Percentiles rank a stretch among this genome's conserved stretches.
phyloP scores from a whole-genome alignment of 306 rosid genomes.

The Cucurbita argyrosperma region DNA sequence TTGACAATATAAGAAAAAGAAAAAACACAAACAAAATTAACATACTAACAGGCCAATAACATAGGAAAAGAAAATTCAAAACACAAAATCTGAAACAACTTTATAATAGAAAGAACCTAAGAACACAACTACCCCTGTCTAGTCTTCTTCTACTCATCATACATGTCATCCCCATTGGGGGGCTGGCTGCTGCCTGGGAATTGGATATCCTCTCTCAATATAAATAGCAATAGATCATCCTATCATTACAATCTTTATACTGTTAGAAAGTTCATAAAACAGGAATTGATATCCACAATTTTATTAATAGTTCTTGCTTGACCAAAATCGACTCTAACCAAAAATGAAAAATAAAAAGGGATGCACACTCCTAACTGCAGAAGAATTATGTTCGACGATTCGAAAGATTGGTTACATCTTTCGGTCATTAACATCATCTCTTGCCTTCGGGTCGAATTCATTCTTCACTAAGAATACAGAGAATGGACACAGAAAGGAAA shows the following conservation, averaged over 20 bases:
- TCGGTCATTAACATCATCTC: neutral
- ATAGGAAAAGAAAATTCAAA: too few species aligned
- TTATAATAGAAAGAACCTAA: neutral
- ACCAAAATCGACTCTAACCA: neutral
- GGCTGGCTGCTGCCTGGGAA: neutral
- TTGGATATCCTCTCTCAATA: neutral
- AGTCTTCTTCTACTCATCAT: neutral
- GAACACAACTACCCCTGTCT: neutral
- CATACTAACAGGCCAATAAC: too few species aligned
- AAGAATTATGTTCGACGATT: neutral
- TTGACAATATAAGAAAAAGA: too few species aligned
- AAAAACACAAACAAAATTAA: too few species aligned
- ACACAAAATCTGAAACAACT: neutral
- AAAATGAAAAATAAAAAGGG: neutral
- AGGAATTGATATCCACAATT: neutral
- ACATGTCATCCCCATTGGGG: neutral
- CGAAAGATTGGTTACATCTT: neutral
- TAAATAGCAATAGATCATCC: neutral
- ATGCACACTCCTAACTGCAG: conserved; percentile 6
- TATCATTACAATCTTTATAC: neutral
- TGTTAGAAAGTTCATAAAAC: neutral
- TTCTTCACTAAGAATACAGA: neutral
- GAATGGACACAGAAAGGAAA: neutral
- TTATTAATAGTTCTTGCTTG: neutral
- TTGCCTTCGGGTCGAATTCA: neutral